These are phyloP conservation scores for Leptosphaerulina australis DNA, from an alignment of 2,329 filamentous ascomycete genomes.

Conservation along the genomic window DNA sequence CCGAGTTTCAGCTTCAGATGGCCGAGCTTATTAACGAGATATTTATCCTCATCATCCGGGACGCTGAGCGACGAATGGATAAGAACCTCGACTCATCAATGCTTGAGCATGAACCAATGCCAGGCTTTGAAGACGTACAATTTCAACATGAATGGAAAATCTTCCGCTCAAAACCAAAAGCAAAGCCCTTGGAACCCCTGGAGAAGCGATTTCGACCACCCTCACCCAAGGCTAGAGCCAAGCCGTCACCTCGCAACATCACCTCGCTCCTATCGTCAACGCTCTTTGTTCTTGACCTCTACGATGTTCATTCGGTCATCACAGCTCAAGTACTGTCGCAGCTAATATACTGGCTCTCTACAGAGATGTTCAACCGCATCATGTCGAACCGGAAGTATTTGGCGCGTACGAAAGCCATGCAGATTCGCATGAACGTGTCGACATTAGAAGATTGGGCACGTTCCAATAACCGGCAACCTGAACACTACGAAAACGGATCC, in stretches of 20 bases:
- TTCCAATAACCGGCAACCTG: constrained; percentile 88
- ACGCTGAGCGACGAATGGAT: constrained; percentile 93
- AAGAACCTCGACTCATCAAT: constrained; percentile 93
- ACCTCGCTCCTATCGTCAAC: constrained; percentile 95
- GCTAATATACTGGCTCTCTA: constrained; percentile 92
- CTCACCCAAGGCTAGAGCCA: constrained; percentile 89
- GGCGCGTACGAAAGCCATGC: constrained; percentile 97
- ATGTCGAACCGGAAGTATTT: constrained; percentile 96
- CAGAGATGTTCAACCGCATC: constrained; percentile 95
- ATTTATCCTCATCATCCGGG: constrained; percentile 94
- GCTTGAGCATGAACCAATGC: constrained; percentile 97
- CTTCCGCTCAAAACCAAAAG: constrained; percentile 87
- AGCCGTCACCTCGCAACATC: constrained; percentile 91
- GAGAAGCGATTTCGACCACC: constrained; percentile 92
- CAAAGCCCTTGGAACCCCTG: constrained; percentile 80
- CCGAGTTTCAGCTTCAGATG: constrained; percentile 89
- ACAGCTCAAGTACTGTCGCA: constrained; percentile 89
- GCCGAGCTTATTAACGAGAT: constrained; percentile 97
- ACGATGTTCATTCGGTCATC: constrained; percentile 98
- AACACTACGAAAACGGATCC: constrained; percentile 93
- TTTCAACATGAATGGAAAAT: constrained; percentile 99
- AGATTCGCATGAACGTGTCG: constrained; percentile 98
- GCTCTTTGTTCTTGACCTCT: constrained; percentile 95
- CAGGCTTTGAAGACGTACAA: constrained; percentile 92
- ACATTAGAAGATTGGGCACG: constrained; percentile 95